A percentile compares a stretch with the other conserved stretches of the same genome.
phyloP scores from a whole-genome alignment of 805 yeast genomes.

The Zygotorulaspora chibaensis region DNA sequence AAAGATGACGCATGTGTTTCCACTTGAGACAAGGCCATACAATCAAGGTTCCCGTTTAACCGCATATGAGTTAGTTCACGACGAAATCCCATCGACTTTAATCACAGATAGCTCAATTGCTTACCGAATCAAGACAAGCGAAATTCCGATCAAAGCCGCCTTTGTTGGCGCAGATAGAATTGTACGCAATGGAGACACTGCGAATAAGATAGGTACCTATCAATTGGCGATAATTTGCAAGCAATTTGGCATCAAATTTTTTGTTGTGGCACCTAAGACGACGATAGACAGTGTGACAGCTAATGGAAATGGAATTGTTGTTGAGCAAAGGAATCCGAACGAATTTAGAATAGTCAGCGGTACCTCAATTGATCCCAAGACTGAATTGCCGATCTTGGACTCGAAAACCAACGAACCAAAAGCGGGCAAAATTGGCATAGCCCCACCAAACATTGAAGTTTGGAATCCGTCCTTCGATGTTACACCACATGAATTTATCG shows the following conservation, averaged over 20 bases:
- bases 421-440: constrained; percentile 60
- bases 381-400: constrained; percentile 25
- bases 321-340: constrained; percentile 79
- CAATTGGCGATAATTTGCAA: constrained; percentile 75
- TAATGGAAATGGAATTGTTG: constrained; percentile 70
- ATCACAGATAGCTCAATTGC: constrained; percentile 92
- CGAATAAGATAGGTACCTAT: constrained; percentile 93
- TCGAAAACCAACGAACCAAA: constrained; percentile 31
- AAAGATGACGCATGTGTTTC: constrained; percentile 66
- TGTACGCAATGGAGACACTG: constrained; percentile 90
- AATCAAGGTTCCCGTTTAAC: constrained; percentile 94
- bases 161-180: constrained; percentile 96
- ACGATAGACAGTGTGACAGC: constrained; percentile 70
- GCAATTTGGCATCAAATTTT: constrained; percentile 66
- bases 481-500: constrained; percentile 78
- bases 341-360: constrained; percentile 81
- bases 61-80: constrained; percentile 84
- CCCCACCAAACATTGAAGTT: constrained; percentile 78
- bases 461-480: constrained; percentile 98
- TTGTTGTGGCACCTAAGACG: constrained; percentile 93
- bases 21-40: constrained; percentile 93
- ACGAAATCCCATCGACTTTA: constrained; percentile 79
- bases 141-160: constrained; percentile 74
- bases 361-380: constrained; percentile 40
- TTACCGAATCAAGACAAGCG: constrained; percentile 48